Percentiles rank a stretch among this genome's conserved stretches.
These are phyloP conservation scores for Pyrus communis DNA, from an alignment of 306 rosid genomes.

Conservation along the genomic window DNA sequence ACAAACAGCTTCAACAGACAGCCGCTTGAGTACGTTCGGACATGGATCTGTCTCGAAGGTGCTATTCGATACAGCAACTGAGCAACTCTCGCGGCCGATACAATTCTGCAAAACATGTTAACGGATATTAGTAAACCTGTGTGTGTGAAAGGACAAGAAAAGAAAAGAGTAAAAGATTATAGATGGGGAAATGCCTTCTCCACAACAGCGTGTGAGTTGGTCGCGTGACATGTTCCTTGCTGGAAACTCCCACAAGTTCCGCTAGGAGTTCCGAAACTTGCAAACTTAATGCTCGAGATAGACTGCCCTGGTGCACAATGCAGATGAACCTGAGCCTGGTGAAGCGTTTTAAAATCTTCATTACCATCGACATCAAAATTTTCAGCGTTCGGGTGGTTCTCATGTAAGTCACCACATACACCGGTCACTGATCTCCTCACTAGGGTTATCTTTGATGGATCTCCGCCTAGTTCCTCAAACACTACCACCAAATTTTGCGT, in stretches of 20 bases:
- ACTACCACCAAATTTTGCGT: constrained; percentile 60
- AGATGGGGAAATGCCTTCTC: constrained; percentile 26
- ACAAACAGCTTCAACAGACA: constrained; percentile 33
- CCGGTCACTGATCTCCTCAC: constrained; percentile 42
- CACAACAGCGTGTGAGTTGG: constrained; percentile 22
- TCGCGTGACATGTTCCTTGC: constrained; percentile 33
- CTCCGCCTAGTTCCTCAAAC: constrained; percentile 95
- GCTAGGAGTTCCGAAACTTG: constrained; percentile 32
- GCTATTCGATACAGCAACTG: constrained; percentile 15
- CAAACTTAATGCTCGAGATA: constrained; percentile 32
- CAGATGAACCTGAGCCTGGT: constrained; percentile 20
- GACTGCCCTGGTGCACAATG: constrained; percentile 29
- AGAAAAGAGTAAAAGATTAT: background rate
- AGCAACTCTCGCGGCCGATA: constrained; percentile 29
- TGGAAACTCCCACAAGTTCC: constrained; percentile 35
- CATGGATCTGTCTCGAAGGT: constrained; percentile 37
- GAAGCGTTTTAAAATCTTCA: constrained; percentile 12
- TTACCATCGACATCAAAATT: constrained; percentile 7
- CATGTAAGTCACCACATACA: constrained; percentile 30
- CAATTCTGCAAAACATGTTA: constrained; percentile 24
- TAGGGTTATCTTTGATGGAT: constrained; percentile 61
- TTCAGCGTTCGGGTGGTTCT: constrained; percentile 18
- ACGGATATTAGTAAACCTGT: background rate
- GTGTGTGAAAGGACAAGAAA: background rate
- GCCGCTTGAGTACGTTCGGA: constrained; percentile 26